Base-by-base conservation (phyloP, 495 filamentous ascomycete species). In the Mycothermus thermophilus region DNA sequence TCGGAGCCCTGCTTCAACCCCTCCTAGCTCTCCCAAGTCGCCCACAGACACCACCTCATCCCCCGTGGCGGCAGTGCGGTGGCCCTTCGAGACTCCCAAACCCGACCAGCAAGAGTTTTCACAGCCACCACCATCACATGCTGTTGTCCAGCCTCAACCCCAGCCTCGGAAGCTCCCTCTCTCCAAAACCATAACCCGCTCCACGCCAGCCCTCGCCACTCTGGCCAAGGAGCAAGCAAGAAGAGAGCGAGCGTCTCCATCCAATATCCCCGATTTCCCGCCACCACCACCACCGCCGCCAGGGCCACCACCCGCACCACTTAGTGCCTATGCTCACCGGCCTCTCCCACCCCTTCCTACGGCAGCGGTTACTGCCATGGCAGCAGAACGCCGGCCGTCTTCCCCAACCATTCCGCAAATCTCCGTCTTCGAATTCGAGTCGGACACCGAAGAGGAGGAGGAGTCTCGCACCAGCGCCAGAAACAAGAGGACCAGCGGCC, bases 401-500 rank as follows among this genome's bases (percentile, higher is more conserved):
- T 20, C 22, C 14, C 16, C 10, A 5, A 3, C 19, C 12, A 35
- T 40, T n/a, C 34, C 31, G 3, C 27, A 29, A 23, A 29, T 44
- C 18, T 52, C 49, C 14, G 37, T 52, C 32, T 52, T 52, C 18
- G 50, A 54, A 18, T 16, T 27, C 4, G 50, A 53, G 27, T 40
- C 50, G 1, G 47, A 51, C 21, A 40, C 40, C 36, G 31, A 38
- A 0, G 37, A 41, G 5, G 12, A 29, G 0, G 31, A 44, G 1
- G 19, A 4, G 0, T 13, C 26, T 8, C 15, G 30, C 28, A 27
- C 31, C 32, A 42, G 40, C 18, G 14, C 32, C 9, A 41, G 15
- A 1, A 35, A n/a, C n/a, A n/a, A n/a, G n/a, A n/a, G n/a, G n/a
- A n/a, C n/a, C n/a, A n/a, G n/a, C n/a, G n/a, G n/a, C n/a, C n/a